Percentiles rank a stretch among this genome's conserved stretches.
phyloP scores from a whole-genome alignment of 2,329 filamentous ascomycete genomes.

The Paramyrothecium roridum region DNA sequence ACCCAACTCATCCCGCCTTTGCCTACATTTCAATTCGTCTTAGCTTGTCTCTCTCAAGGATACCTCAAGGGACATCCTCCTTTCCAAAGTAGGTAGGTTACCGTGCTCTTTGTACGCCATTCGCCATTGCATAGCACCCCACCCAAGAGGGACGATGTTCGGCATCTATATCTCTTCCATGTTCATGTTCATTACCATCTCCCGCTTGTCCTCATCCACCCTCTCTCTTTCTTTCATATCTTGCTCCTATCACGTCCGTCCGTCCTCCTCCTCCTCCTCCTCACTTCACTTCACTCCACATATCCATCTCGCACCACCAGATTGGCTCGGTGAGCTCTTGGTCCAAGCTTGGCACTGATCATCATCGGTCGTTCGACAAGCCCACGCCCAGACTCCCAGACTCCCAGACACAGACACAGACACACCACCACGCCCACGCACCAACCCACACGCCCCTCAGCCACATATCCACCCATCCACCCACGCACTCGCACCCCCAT shows the following conservation, averaged over 20 bases:
- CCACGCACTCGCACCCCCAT: neutral
- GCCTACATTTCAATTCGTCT: too few species aligned
- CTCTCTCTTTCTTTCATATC: too few species aligned
- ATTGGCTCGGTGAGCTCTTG: neutral
- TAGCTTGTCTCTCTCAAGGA: too few species aligned
- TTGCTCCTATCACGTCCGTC: neutral
- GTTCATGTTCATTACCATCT: too few species aligned
- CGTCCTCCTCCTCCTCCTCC: neutral
- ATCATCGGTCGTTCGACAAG: neutral
- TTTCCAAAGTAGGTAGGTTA: neutral
- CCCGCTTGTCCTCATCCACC: too few species aligned
- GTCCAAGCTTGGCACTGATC: neutral
- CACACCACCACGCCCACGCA: neutral
- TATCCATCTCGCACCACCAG: neutral
- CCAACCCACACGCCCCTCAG: neutral
- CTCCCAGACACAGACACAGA: too few species aligned
- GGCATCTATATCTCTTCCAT: too few species aligned
- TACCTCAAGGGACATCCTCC: too few species aligned
- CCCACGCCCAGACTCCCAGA: too few species aligned
- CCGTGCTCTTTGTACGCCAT: neutral
- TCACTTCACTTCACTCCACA: neutral
- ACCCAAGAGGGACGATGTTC: too few species aligned
- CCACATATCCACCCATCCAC: neutral
- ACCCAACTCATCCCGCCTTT: too few species aligned
- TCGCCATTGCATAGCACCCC: too few species aligned